Percentiles rank a stretch among this genome's conserved stretches.
phyloP scores from a whole-genome alignment of 1,139 yeast genomes.

The Yamadazyma siamensis region DNA sequence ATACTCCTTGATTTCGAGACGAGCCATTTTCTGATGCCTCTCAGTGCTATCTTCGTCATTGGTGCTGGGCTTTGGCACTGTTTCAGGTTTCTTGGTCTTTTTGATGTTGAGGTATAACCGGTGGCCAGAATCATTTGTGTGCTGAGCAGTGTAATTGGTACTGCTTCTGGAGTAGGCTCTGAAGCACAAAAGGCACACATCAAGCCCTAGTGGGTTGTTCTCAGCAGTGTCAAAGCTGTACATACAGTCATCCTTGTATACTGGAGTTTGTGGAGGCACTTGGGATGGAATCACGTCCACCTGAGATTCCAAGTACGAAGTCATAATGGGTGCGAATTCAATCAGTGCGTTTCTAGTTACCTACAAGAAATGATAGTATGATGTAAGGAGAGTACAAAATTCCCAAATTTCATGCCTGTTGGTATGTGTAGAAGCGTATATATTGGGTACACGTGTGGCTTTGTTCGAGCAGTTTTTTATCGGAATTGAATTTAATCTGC shows the following conservation, averaged over 20 bases:
- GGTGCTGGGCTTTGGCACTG: conserved; percentile 18
- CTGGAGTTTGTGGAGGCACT: conserved; percentile 10
- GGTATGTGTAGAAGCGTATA: no score
- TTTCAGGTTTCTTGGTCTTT: conserved; percentile 41
- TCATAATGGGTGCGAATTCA: conserved; percentile 1
- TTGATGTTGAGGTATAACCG: conserved; percentile 53
- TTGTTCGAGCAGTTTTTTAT: no score
- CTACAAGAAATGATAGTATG: no score
- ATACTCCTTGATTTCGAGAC: conserved; percentile 70
- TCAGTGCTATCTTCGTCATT: conserved; percentile 16
- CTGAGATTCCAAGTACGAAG: background rate
- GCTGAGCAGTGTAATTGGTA: conserved; percentile 54
- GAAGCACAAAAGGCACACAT: conserved; percentile 67
- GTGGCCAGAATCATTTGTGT: conserved; percentile 50
- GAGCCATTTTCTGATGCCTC: conserved; percentile 55
- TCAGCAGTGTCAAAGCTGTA: conserved; percentile 75
- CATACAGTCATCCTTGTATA: conserved; percentile 83
- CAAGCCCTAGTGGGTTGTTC: conserved; percentile 57
- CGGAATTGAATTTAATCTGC: no score
- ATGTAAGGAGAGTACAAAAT: no score
- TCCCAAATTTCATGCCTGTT: no score
- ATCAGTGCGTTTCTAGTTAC: no score
- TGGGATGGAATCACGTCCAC: conserved; percentile 2
- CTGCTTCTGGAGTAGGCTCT: conserved; percentile 57
- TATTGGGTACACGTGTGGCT: no score